Conservation (phyloP, 164 flowering plant species). For the Berberis vulgaris region DNA sequence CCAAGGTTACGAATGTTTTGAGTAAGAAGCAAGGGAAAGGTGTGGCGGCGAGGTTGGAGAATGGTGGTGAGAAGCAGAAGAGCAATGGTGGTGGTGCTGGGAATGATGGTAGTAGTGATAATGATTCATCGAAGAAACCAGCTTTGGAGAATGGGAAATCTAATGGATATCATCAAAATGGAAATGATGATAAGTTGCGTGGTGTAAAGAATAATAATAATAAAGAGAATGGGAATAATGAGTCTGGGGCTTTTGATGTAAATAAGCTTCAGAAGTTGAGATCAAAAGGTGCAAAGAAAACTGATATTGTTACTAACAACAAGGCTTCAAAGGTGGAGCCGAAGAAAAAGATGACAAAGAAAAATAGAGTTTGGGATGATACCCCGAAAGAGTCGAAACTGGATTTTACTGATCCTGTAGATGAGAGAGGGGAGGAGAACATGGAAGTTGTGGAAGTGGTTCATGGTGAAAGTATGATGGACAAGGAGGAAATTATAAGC, state of each 20-base stretch:
- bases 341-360: slow-evolving; percentile 55
- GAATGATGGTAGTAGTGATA: slow-evolving; percentile 50
- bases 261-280: slow-evolving; percentile 57
- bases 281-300: slow-evolving; percentile 66
- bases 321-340: slow-evolving; percentile 60
- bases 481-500: slow-evolving; percentile 68
- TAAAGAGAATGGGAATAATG: slow-evolving; percentile 50
- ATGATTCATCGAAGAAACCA: slow-evolving; percentile 44
- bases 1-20: slow-evolving; percentile 25
- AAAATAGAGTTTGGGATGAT: slow-evolving; percentile 93
- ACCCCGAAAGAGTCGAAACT: slow-evolving; percentile 52
- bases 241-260: slow-evolving; percentile 86
- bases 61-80: neutral
- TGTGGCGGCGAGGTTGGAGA: slow-evolving; percentile 7
- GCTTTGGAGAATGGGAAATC: slow-evolving; percentile 28
- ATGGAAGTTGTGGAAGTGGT: slow-evolving; percentile 37
- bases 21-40: slow-evolving; percentile 48
- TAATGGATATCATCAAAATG: neutral
- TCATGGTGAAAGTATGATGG: slow-evolving; percentile 95
- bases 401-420: slow-evolving; percentile 49
- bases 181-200: neutral
- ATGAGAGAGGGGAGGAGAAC: slow-evolving; percentile 51
- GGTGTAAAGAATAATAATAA: neutral
- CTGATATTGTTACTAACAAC: slow-evolving; percentile 34
- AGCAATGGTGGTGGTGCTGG: slow-evolving; percentile 36